Conservation (phyloP, 169 alveolate genomes). For the Cryptosporidium meleagridis region DNA sequence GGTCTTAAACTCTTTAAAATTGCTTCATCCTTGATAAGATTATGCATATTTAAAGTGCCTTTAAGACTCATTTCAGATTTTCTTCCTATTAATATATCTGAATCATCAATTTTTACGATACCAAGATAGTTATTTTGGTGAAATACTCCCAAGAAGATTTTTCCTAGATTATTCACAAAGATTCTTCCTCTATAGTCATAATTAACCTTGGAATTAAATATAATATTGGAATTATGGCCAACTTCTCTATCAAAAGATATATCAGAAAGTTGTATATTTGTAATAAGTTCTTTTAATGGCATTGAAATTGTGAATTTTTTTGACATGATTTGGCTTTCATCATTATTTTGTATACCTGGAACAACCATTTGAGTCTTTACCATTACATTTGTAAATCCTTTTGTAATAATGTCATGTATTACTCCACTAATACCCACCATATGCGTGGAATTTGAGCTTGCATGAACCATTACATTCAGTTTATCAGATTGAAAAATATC, state of each 20-base stretch:
- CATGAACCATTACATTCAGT: constrained; percentile 12
- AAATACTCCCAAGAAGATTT: constrained; percentile 54
- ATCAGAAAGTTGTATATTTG: constrained; percentile 60
- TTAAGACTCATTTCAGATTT: constrained; percentile 27
- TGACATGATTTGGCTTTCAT: constrained; percentile 1
- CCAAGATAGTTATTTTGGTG: constrained; percentile 50
- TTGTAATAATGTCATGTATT: constrained; percentile 46
- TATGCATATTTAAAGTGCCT: constrained; percentile 64
- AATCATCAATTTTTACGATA: constrained; percentile 36
- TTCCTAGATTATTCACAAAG: constrained; percentile 44
- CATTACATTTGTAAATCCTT: constrained; percentile 32
- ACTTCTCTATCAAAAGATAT: constrained; percentile 37
- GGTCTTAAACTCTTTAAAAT: constrained; percentile 43
- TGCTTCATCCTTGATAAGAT: constrained; percentile 36
- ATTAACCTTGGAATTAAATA: constrained; percentile 16
- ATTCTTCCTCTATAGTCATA: constrained; percentile 65
- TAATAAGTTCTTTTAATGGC: constrained; percentile 47
- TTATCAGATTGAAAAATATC: constrained; percentile 58
- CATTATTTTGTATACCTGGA: not conserved
- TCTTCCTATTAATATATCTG: constrained; percentile 25
- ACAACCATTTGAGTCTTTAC: not conserved
- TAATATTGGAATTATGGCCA: constrained; percentile 25
- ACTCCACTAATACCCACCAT: constrained; percentile 58
- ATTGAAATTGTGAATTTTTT: constrained; percentile 46
- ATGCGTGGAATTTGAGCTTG: constrained; percentile 54